Evolutionary conservation across 116 monocot species (phyloP).

Genomic region (Zostera marina): DNA sequence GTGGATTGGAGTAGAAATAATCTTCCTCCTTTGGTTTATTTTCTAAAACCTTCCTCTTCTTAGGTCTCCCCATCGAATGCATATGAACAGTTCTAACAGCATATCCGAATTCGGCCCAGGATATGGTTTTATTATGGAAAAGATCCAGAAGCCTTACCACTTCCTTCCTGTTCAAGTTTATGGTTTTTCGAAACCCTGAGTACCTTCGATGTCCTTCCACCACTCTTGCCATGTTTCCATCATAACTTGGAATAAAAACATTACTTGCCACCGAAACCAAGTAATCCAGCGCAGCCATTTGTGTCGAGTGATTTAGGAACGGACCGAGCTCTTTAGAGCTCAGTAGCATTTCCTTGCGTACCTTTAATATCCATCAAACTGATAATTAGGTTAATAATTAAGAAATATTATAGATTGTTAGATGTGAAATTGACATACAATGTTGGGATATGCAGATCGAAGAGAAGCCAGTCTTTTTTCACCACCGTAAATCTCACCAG

Average conservation of each 20-base stretch:
- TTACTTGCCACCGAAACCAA: conserved; percentile 73
- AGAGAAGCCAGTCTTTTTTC: conserved; percentile 51
- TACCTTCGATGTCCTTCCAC: conserved; percentile 94
- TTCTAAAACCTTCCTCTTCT: conserved; percentile 28
- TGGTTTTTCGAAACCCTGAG: conserved; percentile 46
- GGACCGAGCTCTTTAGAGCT: conserved; percentile 41
- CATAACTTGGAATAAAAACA: conserved; percentile 81
- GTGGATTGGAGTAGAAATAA: conserved; percentile 89
- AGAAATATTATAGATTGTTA: no score
- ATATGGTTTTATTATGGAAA: conserved; percentile 28
- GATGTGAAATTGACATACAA: conserved; percentile 49
- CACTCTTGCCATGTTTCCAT: conserved; percentile 96
- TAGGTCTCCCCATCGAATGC: conserved; percentile 41
- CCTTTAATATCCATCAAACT: conserved; percentile 24
- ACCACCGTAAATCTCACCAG: conserved; percentile 80
- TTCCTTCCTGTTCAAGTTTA: conserved; percentile 41
- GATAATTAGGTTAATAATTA: conserved; percentile 3
- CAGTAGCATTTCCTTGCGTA: conserved; percentile 79
- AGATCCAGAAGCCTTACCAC: conserved; percentile 64
- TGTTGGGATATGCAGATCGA: conserved; percentile 41
- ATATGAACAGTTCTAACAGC: conserved; percentile 36
- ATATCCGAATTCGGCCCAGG: conserved; percentile 57
- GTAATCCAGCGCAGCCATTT: conserved; percentile 93
- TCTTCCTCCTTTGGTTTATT: conserved; percentile 74
- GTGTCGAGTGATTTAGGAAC: conserved; percentile 60